Percentiles rank a stretch among this genome's conserved stretches.
Conservation (phyloP, 495 filamentous ascomycete genomes). For the Aspergillus leporis region DNA sequence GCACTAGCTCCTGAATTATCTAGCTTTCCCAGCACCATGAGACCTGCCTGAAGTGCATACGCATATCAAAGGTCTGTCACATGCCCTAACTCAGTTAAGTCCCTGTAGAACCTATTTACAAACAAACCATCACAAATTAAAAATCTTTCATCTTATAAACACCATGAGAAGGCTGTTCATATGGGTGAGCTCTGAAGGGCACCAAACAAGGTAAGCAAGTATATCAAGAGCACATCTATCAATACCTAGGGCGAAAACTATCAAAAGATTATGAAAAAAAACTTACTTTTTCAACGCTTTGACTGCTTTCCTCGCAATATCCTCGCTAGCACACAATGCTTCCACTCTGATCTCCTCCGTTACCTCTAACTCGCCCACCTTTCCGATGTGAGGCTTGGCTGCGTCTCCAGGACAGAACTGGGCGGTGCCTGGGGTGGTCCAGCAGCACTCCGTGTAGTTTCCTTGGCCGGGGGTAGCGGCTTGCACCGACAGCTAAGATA, state of each 20-base stretch:
- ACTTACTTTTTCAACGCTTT: slow-evolving; percentile 62
- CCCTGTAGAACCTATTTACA: too few species aligned
- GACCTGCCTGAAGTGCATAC: too few species aligned
- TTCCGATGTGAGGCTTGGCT: slow-evolving; percentile 62
- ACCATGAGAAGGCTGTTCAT: slow-evolving; percentile 23
- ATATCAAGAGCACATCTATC: not conserved
- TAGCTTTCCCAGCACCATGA: too few species aligned
- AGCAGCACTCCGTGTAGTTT: slow-evolving; percentile 65
- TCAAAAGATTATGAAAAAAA: not conserved
- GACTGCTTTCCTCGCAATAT: slow-evolving; percentile 30
- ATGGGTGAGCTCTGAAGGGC: slow-evolving; percentile 21
- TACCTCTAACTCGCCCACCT: slow-evolving; percentile 48
- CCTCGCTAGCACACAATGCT: slow-evolving; percentile 45
- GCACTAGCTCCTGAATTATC: too few species aligned
- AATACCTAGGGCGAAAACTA: not conserved
- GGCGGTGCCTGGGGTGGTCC: slow-evolving; percentile 52
- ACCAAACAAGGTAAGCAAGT: not conserved
- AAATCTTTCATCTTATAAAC: slow-evolving; percentile 22
- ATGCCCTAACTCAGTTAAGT: too few species aligned
- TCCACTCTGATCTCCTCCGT: slow-evolving; percentile 55
- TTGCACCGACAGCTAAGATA: slow-evolving; percentile 65
- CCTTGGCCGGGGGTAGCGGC: slow-evolving; percentile 55
- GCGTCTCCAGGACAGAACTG: slow-evolving; percentile 59
- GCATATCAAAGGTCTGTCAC: too few species aligned
- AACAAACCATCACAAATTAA: not conserved